These are phyloP conservation scores for Eucalyptus cloeziana DNA, from an alignment of 345 rosid species.

Conservation along the genomic window DNA sequence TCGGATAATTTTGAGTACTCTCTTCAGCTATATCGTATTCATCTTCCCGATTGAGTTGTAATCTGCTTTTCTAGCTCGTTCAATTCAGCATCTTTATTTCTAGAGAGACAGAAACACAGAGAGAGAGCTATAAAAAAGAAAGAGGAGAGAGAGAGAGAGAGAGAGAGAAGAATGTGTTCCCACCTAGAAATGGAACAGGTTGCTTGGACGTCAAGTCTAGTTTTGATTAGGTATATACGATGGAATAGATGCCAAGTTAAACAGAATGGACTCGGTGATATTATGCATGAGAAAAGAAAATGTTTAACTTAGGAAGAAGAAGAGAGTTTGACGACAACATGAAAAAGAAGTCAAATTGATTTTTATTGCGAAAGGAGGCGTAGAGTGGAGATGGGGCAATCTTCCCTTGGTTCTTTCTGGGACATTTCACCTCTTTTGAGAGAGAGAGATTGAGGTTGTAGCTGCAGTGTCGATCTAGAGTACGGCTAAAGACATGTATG, in stretches of 20 bases:
- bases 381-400: constrained; percentile 10
- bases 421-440: constrained; percentile 8
- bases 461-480: constrained; percentile 20
- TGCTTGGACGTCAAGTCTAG: constrained; percentile 80
- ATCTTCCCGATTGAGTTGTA: neutral
- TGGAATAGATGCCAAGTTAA: neutral
- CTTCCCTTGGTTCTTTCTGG: neutral
- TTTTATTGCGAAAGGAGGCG: neutral
- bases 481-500: constrained; percentile 5
- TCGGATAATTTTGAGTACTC: neutral
- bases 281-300: neutral
- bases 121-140: neutral
- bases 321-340: neutral
- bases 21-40: neutral
- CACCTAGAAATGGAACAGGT: constrained; percentile 2
- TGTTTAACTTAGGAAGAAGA: no score
- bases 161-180: neutral
- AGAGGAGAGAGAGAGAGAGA: neutral
- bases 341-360: neutral
- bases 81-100: neutral
- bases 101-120: neutral
- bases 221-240: constrained; percentile 27
- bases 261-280: constrained; percentile 2
- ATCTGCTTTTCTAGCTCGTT: neutral
- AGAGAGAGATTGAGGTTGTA: neutral